These are phyloP conservation scores for Fagopyrum esculentum DNA, from an alignment of 148 eudicot genomes.

Conservation along the genomic window DNA sequence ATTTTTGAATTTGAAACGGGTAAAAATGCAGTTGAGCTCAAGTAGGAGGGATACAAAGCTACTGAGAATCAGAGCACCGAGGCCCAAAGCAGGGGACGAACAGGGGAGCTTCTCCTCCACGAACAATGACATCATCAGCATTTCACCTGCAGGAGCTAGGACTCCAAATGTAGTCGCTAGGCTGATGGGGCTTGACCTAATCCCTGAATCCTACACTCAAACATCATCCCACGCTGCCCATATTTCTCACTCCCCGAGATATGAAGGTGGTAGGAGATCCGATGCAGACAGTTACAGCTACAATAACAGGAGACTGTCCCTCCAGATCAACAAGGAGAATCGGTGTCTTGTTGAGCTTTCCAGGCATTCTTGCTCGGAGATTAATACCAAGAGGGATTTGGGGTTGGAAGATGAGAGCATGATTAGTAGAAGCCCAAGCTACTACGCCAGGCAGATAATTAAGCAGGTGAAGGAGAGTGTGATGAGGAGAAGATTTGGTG, in stretches of 20 bases:
- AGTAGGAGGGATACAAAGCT: slow-evolving; percentile 32
- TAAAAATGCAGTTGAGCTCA: slow-evolving; percentile 17
- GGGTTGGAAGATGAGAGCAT: slow-evolving; percentile 24
- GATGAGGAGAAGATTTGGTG: slow-evolving; percentile 51
- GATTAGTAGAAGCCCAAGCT: slow-evolving; percentile 30
- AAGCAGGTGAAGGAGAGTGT: slow-evolving; percentile 65
- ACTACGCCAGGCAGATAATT: slow-evolving; percentile 55
- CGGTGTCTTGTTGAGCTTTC: slow-evolving; percentile 34
- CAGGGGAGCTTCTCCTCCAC: slow-evolving; percentile 28
- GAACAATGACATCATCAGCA: slow-evolving; percentile 20
- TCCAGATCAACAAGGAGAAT: slow-evolving; percentile 59
- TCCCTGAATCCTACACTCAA: slow-evolving; percentile 29
- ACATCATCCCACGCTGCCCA: neutral
- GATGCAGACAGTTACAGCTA: neutral
- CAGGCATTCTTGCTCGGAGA: slow-evolving; percentile 35
- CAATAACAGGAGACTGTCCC: slow-evolving; percentile 30
- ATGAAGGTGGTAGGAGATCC: neutral
- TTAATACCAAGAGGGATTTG: slow-evolving; percentile 24
- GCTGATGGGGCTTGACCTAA: slow-evolving; percentile 63
- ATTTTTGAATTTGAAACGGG: neutral
- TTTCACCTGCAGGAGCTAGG: slow-evolving; percentile 26
- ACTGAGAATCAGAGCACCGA: slow-evolving; percentile 22
- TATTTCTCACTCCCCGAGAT: slow-evolving; percentile 21
- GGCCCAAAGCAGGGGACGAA: slow-evolving; percentile 21
- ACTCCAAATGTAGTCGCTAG: slow-evolving; percentile 63